These are phyloP conservation scores for Saccharomycopsis vini DNA, from an alignment of 805 yeast species.

Conservation along the genomic window DNA sequence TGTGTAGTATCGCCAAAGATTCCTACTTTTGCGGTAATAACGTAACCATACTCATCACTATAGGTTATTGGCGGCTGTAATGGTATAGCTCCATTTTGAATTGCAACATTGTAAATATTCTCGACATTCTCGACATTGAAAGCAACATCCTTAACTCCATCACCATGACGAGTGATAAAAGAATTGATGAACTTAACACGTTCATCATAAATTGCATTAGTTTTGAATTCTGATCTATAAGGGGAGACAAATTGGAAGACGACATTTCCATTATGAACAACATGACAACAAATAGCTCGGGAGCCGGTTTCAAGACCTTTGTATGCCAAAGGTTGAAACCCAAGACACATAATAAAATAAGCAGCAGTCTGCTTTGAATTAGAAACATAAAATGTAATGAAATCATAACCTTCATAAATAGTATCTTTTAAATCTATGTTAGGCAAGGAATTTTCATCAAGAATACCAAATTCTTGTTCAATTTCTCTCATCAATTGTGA, in stretches of 20 bases:
- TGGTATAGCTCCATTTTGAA: conserved; percentile 42
- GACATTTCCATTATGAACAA: conserved; percentile 47
- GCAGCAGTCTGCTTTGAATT: conserved; percentile 59
- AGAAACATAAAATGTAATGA: conserved; percentile 63
- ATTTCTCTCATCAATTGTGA: too few relatives aligned
- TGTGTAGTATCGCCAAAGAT: conserved; percentile 60
- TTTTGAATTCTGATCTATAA: conserved; percentile 24
- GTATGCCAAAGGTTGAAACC: conserved; percentile 56
- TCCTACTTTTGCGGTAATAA: conserved; percentile 42
- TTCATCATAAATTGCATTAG: conserved; percentile 21
- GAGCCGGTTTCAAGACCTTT: conserved; percentile 65
- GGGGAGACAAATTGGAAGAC: conserved; percentile 39
- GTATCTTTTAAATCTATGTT: conserved; percentile 9
- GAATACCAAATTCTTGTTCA: conserved; percentile 6
- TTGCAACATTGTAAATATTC: conserved; percentile 36
- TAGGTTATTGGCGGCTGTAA: conserved; percentile 25
- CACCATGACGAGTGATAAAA: conserved; percentile 55
- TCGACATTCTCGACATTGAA: conserved; percentile 50
- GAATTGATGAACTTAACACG: conserved; percentile 32
- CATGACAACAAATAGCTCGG: conserved; percentile 46
- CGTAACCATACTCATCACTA: conserved; percentile 41
- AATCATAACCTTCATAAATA: conserved; percentile 40
- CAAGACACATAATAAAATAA: conserved; percentile 46
- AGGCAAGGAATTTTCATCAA: conserved; percentile 8
- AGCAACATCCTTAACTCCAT: conserved; percentile 71